Base-by-base conservation (phyloP, 2,329 filamentous ascomycete genomes). In the Colletotrichum theobromicola region DNA sequence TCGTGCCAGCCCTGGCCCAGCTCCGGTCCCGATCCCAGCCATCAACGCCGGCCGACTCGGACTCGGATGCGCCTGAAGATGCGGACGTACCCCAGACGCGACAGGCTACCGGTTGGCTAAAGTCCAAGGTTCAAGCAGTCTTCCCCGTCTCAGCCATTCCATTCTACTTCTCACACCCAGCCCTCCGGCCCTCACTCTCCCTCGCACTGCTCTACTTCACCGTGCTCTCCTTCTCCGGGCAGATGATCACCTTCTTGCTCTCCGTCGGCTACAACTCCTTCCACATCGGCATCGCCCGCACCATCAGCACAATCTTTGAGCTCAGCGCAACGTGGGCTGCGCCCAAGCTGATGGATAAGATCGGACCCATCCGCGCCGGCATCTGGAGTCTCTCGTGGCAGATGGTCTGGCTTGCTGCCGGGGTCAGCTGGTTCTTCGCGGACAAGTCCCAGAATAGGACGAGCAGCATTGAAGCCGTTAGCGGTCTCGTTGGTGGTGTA, bases 341-440 rank as follows among this genome's bases (percentile, higher is more conserved):
- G 0, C 92, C 92, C 0, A 82, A 84, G 69, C 79, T 93, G 16
- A 92, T 91, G 86, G 78, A 77, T 4, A 83, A 82, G 50, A 88
- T 93, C 50, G 91, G 92, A 0, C 84, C 88, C 1, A 85, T 94
- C 9, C 85, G 94, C n/a, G 87, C 89, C 0, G 94, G 93, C 0
- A 86, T 95, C 4, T 95, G 94, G 94, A 91, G 91, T 76, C 80
- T 93, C 12, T 92, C 89, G 70, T 94, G 92, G 90, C 93, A 95
- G 79, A 85, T 93, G n/a, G 71, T 85, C 4, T 91, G 88, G 77
- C 83, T 92, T 6, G 84, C 84, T 2, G 84, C 80, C 0, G 89
- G 86, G 0, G 81, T 87, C 4, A 77, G 79, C 3, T 80, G 85
- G 21, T 90, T 90, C 77, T 85, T 85, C 24, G 32, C 66, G 18